phyloP scores from a whole-genome alignment of 1,284 basidiomycete genomes.

The Nidula niveotomentosa region DNA sequence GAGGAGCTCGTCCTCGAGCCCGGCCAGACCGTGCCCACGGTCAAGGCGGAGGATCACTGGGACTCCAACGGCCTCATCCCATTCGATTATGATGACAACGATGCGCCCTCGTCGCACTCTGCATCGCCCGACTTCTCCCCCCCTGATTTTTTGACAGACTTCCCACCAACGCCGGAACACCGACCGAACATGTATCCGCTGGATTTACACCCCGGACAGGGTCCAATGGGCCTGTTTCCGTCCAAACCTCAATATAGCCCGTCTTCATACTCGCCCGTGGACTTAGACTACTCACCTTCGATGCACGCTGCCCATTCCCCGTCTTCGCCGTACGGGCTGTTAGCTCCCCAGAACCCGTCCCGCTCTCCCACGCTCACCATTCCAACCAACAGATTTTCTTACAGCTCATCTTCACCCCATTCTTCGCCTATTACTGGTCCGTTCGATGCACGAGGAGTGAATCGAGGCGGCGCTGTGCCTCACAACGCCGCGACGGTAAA shows the following conservation, averaged over 20 bases:
- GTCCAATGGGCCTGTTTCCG: neutral
- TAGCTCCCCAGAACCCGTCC: neutral
- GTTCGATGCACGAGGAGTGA: too few species aligned
- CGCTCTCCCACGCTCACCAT: neutral
- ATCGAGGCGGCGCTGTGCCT: too few species aligned
- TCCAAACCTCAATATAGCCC: neutral
- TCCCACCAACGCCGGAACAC: constrained; percentile 38
- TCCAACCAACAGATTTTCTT: neutral
- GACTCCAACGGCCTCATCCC: constrained; percentile 37
- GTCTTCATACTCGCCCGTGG: neutral
- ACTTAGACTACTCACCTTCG: neutral
- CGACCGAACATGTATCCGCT: constrained; percentile 22
- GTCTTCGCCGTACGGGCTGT: constrained; percentile 6
- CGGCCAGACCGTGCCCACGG: constrained; percentile 33
- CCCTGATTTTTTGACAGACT: constrained; percentile 39
- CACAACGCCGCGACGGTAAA: too few species aligned
- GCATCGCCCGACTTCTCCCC: constrained; percentile 40
- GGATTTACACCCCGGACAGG: constrained; percentile 14
- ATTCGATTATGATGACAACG: constrained; percentile 37
- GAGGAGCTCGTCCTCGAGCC: constrained; percentile 66
- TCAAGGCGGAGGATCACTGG: constrained; percentile 49
- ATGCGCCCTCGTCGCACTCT: constrained; percentile 32
- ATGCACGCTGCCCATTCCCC: constrained; percentile 13
- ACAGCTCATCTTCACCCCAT: neutral
- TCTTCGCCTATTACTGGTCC: neutral